Base-by-base conservation (phyloP, 305 asterid genomes). In the Fraxinus baroniana region DNA sequence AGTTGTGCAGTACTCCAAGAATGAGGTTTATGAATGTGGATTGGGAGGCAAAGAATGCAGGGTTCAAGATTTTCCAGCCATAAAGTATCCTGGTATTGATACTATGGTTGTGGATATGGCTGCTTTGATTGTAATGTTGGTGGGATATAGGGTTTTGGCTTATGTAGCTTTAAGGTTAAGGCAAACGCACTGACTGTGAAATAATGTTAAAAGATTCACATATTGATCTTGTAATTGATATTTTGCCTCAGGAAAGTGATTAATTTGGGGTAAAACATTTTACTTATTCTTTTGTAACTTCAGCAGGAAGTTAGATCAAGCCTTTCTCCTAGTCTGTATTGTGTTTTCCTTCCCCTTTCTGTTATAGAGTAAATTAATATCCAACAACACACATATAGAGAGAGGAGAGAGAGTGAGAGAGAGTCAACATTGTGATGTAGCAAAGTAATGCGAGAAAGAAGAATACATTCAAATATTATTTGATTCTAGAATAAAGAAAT, bases 101-200 rank as follows among this genome's bases (percentile, higher is more conserved):
- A 82, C 87, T 72, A 41, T 91, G 94, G 89, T 32, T 1, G 70
- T 83, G 79, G 98, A 94, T 88, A 94, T 86, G 83, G 89, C 82
- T 66, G 96, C 92, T 72, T 88, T 95, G 92, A 76, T 84, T 86
- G 79, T 92, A 7, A 93, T 95, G 99, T 83, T 95, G 57, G 89
- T 94, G 5, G 97, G 91, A 66, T 95, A 90, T 77, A 93, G 98
- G 88, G 70, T 92, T 49, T 79, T 94, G 86, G 98, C 98, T 70
- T 95, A 92, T 86, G 89, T 90, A 20, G 97, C 96, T 81, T 85
- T 95, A 87, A 93, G 95, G 91, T 41, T 90, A 46, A 78, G 89
- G 72, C 87, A 86, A 74, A 85, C 85, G 82, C 26, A 37, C 18
- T 78, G n/a, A 76, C 1, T 41, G 52, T 66, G 30, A 28, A 8